Evolutionary conservation across 345 rosid species (phyloP).

Genomic region (Eucalyptus camaldulensis): DNA sequence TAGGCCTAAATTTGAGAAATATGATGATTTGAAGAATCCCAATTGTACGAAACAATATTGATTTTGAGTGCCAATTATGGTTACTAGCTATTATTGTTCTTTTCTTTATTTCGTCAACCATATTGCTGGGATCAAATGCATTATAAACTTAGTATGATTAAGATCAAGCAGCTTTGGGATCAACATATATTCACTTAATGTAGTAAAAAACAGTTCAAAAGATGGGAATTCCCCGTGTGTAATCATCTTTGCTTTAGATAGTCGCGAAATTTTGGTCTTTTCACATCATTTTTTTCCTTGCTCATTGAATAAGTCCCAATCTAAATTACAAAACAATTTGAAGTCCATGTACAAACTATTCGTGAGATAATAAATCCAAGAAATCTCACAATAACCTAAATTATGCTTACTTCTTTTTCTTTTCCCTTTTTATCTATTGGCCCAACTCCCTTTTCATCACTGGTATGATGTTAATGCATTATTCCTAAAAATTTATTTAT

Average conservation of each 20-base stretch:
- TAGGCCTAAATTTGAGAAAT: neutral
- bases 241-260: neutral
- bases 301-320: neutral
- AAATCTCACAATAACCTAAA: neutral
- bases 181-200: neutral
- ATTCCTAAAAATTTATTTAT: neutral
- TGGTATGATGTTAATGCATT: neutral
- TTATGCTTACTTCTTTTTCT: neutral
- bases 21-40: neutral
- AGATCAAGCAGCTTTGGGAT: neutral
- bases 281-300: fast-evolving
- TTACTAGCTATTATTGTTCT: neutral
- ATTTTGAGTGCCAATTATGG: too few relatives aligned
- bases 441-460: neutral
- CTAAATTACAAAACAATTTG: neutral
- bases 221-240: neutral
- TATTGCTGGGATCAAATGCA: neutral
- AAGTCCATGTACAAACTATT: neutral
- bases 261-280: neutral
- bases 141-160: neutral
- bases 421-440: too few relatives aligned
- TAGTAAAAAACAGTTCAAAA: neutral
- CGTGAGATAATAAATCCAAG: neutral
- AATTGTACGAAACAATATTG: too few relatives aligned
- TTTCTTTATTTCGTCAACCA: neutral